Base-by-base conservation (phyloP, 2,329 filamentous ascomycete genomes). In the Emmonsia crescens region DNA sequence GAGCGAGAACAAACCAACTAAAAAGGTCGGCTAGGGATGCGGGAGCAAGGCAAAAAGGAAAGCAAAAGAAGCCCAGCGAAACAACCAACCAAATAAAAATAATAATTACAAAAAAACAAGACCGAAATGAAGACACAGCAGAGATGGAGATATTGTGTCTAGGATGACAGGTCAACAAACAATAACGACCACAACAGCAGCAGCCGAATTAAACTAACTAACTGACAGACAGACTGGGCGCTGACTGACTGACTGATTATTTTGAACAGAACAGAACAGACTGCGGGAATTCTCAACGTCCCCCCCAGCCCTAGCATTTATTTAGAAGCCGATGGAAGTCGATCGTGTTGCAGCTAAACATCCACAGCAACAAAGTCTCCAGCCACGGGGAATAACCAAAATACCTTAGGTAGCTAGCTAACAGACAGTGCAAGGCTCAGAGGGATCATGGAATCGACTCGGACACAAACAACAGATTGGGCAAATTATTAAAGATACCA, bases 51-150 rank as follows among this genome's bases (percentile, higher is more conserved):
- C 3, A 63, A 60, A 60, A 52, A 62, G 33, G 64, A 62, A 68
- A 64, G 63, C 62, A 67, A 58, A 21, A 44, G 24, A 58, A 58
- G 5, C 40, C 24, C 19, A 46, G 40, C 9, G 62, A 62, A 64
- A 64, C 64, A 61, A 49, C 62, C 55, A 60, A 60, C 60, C 61
- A 58, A 61, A 64, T 60, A 51, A 49, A 61, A 57, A 56, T 38
- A 58, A 56, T 29, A 19, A 54, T 58, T 42, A 61, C 57, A 59
- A 64, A 27, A 46, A 31, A 48, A 19, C 3, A 49, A 12, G 16
- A 12, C 48, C 49, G 55, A 40, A n/a, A 19, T 59, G 57, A 52
- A 21, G 42, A 48, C 57, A 51, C 38, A 49, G 36, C 27, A 33
- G 46, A 38, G 12, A 12, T 4, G 46, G 31, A 51, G 14, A 58